Evolutionary conservation across 2,329 filamentous ascomycete genomes (phyloP), one percentile per base, ranked within the genome.

Genomic region (Phyllosticta paracitricarpa): DNA sequence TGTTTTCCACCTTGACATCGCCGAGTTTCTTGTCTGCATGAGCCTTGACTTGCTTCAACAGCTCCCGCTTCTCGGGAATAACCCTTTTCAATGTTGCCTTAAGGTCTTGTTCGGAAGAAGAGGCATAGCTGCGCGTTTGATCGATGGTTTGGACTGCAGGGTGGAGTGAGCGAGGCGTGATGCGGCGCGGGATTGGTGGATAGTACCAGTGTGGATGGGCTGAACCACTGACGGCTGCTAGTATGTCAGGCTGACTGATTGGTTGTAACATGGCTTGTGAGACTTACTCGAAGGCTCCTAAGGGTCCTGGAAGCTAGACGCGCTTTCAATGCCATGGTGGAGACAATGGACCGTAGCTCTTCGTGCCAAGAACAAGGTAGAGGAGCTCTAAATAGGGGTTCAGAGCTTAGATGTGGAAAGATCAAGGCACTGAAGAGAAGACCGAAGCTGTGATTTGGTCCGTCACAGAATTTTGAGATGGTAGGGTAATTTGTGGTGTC

Each of bases 1-100:
- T 90, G 77, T 94, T 96, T 77, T 93, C 89, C 54, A 97, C 85
- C 81, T 93, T 96, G 76, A 97, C 86, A 70, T 96, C 89, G 62
- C 93, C 93, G 69, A 97, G 87, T 63, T 87, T 86, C 76, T 92
- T 94, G 70, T 87, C 84, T 58, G 84, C 83, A 73, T 93, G 85
- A 62, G 87, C 84, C 80, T 97, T 97, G 78, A 97, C 89, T 76
- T 92, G 89, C 78, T 96, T 94, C 69, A 97, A 79, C 22, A 97
- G 86, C 75, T 96, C 93, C 58, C 92, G 86, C 81, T 97, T 97
- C 64, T 86, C 91, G 35, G 94, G 94, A 68, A 99, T 96, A 63
- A 86, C 84, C 67, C 86, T 84, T 70, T 86, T 88, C 67, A 99
- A 85, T 14, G 90, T 90, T 58, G 89, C 81, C 78, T 97, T 99